Conservation (phyloP, 1,284 basidiomycete species). For the Cystobasidium pallidum region DNA sequence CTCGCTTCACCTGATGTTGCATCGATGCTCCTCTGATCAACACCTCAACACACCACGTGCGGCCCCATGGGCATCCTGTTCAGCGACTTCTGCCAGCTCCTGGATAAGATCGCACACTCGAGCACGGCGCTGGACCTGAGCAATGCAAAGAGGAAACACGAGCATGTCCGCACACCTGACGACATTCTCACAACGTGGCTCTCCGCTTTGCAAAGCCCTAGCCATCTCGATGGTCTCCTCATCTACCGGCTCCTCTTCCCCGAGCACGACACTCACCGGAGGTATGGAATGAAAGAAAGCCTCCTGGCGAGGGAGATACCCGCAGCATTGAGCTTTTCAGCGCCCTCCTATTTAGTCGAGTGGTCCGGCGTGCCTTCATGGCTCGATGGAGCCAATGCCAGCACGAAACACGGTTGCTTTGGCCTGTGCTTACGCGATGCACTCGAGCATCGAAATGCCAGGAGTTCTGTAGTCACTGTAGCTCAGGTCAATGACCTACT, state of each 20-base stretch:
- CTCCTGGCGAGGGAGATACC: constrained; percentile 65
- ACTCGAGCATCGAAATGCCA: constrained; percentile 47
- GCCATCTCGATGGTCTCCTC: constrained; percentile 52
- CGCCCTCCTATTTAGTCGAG: constrained; percentile 12
- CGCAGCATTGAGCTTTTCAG: constrained; percentile 61
- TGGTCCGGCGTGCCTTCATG: neutral
- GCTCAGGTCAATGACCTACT: constrained; percentile 66
- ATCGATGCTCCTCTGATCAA: no score
- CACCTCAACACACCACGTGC: no score
- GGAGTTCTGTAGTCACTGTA: constrained; percentile 50
- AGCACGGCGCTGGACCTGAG: neutral
- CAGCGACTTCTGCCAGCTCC: constrained; percentile 38
- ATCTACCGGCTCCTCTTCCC: constrained; percentile 79
- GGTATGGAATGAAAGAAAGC: constrained; percentile 74
- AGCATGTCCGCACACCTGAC: neutral
- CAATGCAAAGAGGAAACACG: constrained; percentile 3
- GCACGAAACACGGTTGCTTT: constrained; percentile 65
- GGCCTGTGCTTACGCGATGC: constrained; percentile 62
- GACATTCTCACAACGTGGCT: constrained; percentile 20
- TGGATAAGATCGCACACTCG: constrained; percentile 18
- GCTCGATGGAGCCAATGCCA: neutral
- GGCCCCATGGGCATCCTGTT: constrained; percentile 18
- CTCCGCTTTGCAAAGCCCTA: constrained; percentile 31
- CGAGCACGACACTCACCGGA: constrained; percentile 69
- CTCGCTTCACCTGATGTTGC: no score